Evolutionary conservation across 163 green algal species (phyloP).

Genomic region (Coccomyxa subellipsoidea): DNA sequence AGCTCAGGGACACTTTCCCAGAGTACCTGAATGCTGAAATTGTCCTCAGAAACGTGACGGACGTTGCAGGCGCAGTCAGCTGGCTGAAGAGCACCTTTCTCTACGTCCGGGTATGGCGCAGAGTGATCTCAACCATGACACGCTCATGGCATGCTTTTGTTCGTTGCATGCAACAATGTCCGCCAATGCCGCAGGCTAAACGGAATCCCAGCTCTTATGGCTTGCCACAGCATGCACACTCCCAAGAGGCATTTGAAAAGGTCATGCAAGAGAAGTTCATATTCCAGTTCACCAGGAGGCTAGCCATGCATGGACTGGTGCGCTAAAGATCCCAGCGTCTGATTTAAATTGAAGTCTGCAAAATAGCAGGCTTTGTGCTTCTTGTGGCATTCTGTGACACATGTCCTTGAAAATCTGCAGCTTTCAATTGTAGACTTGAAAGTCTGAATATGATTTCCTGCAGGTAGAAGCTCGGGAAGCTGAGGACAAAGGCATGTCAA

Average conservation of each 20-base stretch:
- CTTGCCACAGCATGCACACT: conserved; percentile 17
- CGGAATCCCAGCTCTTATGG: conserved; percentile 42
- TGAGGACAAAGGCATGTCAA: not conserved
- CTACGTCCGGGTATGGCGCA: conserved; percentile 65
- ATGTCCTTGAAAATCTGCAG: no score
- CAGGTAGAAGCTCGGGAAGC: not conserved
- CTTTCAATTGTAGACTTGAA: no score
- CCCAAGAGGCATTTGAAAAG: conserved; percentile 17
- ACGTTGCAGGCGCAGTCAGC: conserved; percentile 60
- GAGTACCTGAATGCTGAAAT: conserved; percentile 93
- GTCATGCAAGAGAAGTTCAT: conserved; percentile 49
- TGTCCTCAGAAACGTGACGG: conserved; percentile 68
- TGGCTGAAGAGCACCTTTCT: conserved; percentile 92
- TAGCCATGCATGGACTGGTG: conserved; percentile 66
- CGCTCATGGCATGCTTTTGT: no score
- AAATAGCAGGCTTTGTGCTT: no score
- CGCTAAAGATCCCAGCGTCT: no score
- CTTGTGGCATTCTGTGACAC: no score
- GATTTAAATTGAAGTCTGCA: no score
- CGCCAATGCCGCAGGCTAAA: conserved; percentile 23
- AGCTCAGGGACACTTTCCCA: conserved; percentile 60
- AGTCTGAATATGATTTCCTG: no score
- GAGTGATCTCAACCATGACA: not conserved
- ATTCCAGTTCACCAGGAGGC: conserved; percentile 26
- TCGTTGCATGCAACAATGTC: no score